Base-by-base conservation (phyloP, 2,329 filamentous ascomycete species). In the Phyllosticta citriasiana region DNA sequence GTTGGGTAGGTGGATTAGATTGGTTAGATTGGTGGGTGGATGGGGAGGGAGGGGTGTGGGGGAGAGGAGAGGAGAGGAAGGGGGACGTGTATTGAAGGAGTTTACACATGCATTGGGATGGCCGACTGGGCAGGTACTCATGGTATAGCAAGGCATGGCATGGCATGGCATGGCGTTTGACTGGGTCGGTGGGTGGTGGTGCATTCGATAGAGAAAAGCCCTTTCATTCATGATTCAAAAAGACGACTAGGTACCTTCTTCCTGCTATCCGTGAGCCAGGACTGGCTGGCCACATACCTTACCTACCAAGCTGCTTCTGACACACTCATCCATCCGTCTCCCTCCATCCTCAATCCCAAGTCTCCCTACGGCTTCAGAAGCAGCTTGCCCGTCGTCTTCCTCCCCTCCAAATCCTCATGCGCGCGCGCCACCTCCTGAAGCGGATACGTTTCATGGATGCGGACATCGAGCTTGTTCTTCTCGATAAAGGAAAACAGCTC, bases 381-480 rank as follows among this genome's bases (percentile, higher is more conserved):
- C 64, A 95, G 74, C 78, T 96, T 96, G 19, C 92, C 92, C 10
- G 85, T 89, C 1, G 90, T 94, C 79, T 87, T 89, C 67, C 91
- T 81, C 52, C 88, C 83, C 75, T 95, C 88, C 53, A 97, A 80
- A 72, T 96, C 90, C 71, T 77, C 74, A 65, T 96, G 91, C 12
- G 90, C 91, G 67, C 82, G 78, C 40, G 80, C 84, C 35, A 88
- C 84, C 53, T 96, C 86, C 67, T 84, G 82, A 51, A 96, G 77
- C 4, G 87, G 83, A 72, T 96, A 96, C 0, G 86, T 77, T 64
- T 91, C 84, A 71, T 96, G 88, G 30, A 96, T 82, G 63, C 81
- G 82, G 16, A 91, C 81, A 64, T 89, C 84, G 56, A 96, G 72
- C 69, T 89, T 86, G 60, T 86, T 84, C 59, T 84, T 81, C 63